Conservation (phyloP, 257 asterid species). For the Paraleonurus japonicus region DNA sequence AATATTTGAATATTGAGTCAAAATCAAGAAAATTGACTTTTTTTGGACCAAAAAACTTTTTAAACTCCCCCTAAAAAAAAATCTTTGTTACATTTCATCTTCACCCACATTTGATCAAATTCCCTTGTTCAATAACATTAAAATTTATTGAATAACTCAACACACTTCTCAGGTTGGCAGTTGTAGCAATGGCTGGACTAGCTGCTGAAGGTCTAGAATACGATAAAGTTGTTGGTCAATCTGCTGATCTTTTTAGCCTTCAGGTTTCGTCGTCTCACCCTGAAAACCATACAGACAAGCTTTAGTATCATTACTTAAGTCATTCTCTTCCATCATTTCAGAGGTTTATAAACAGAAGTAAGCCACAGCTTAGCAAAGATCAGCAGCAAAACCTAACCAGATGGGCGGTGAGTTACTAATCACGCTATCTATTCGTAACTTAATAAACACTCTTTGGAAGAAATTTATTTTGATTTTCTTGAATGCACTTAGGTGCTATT, state of each 20-base stretch:
- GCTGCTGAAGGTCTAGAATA: constrained; percentile 95
- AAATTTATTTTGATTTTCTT: not conserved
- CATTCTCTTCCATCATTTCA: constrained; percentile 30
- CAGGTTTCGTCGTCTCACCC: constrained; percentile 50
- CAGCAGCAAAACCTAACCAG: constrained; percentile 97
- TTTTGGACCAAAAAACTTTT: too few species aligned
- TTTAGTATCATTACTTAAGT: not conserved
- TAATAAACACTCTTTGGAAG: not conserved
- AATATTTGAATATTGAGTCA: too few species aligned
- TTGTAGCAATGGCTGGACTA: constrained; percentile 92
- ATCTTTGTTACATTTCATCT: not conserved
- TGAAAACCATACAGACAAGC: not conserved
- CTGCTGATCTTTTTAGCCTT: constrained; percentile 90
- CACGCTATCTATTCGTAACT: not conserved
- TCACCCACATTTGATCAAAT: constrained; percentile 13
- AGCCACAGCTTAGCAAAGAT: constrained; percentile 76
- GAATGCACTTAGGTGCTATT: constrained; percentile 55
- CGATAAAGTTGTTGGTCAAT: constrained; percentile 93
- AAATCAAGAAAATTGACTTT: too few species aligned
- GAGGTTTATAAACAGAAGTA: constrained; percentile 93
- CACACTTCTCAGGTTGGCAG: constrained; percentile 66
- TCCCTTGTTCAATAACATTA: not conserved
- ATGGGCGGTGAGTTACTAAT: constrained; percentile 78
- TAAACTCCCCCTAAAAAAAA: too few species aligned
- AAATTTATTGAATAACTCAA: not conserved